Evolutionary conservation across 2,329 filamentous ascomycete genomes (phyloP), one percentile per base, ranked within the genome.

Genomic region (Purpureocillium lavendulum): DNA sequence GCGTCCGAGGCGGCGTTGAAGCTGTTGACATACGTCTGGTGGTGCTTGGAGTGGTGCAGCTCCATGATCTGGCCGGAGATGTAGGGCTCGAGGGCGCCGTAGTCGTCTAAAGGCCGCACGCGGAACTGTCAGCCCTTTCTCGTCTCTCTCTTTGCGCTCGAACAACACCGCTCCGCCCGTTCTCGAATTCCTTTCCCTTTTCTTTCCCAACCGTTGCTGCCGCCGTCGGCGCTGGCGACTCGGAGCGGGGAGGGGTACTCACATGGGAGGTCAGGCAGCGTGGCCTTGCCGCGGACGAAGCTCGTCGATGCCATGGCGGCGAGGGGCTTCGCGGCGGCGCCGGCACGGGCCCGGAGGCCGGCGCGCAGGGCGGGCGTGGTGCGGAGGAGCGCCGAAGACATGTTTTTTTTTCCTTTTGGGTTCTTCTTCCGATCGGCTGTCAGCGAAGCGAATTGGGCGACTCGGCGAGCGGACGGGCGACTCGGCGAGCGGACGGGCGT

Each of bases 41-140:
- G 89, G 75, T 95, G 88, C 67, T 88, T 90, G 69, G 77, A 82
- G 77, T 95, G 85, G 74, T 95, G 89, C 34, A 94, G 78, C 70
- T 94, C 86, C 89, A 95, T 95, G 71, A 95, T 95, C 68, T 92
- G 80, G 62, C 84, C 84, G 36, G 84, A 89, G 69, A 95, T 80
- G 57, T 72, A 59, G 37, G 78, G 78, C 70, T 98, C 92, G 55
- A 98, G 87, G 38, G 89, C 92, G 60, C 84, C 87, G 65, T 96
- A 98, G 74, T 96, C 92, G 62, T 97, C 90, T 95, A 50, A 3
- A 16, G 34, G 16, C 5, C 6, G 10, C 21, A 5, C 21, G 21
- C 21, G 21, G 21, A 26, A 10, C 21, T 26, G 21, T 26, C 21
- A 26, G 21, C 21, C 10, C 5, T 5, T 10, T 26, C 21, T 5